Percentiles rank a stretch among this genome's conserved stretches.
These are phyloP conservation scores for Debaryomyces nepalensis DNA, from an alignment of 1,139 yeast species.

Conservation along the genomic window DNA sequence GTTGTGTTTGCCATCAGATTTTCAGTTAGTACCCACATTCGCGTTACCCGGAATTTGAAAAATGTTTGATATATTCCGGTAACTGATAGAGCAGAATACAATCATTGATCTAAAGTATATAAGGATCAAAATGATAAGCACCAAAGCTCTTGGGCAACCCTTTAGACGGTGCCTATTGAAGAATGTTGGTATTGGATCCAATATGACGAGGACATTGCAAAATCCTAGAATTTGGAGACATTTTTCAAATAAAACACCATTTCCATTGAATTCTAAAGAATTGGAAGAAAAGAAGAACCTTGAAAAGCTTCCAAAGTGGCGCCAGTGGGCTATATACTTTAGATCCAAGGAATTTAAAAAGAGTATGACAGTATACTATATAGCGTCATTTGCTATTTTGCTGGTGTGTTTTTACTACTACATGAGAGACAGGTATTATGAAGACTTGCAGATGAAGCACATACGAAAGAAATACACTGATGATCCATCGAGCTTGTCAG, in stretches of 20 bases:
- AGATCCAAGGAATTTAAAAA: constrained; percentile 43
- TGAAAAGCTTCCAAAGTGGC: constrained; percentile 40
- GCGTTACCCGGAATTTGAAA: constrained; percentile 10
- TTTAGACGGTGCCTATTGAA: constrained; percentile 1
- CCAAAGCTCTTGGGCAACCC: neutral
- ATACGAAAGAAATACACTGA: constrained; percentile 47
- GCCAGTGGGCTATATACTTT: constrained; percentile 45
- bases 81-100: neutral
- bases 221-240: neutral
- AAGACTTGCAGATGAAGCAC: constrained; percentile 62
- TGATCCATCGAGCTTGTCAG: constrained; percentile 49
- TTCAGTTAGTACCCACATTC: neutral
- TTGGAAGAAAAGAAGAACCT: constrained; percentile 27
- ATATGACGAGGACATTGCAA: neutral
- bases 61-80: neutral
- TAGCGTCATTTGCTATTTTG: constrained; percentile 60
- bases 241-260: constrained; percentile 25
- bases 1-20: constrained; percentile 20
- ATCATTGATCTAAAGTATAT: neutral
- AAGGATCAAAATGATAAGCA: neutral
- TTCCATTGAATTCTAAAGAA: constrained; percentile 38
- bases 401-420: constrained; percentile 64
- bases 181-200: constrained; percentile 1
- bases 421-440: constrained; percentile 67
- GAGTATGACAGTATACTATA: constrained; percentile 52